Conservation (phyloP, 1,139 yeast species). For the Hemisphaericaspora xylofermentans region DNA sequence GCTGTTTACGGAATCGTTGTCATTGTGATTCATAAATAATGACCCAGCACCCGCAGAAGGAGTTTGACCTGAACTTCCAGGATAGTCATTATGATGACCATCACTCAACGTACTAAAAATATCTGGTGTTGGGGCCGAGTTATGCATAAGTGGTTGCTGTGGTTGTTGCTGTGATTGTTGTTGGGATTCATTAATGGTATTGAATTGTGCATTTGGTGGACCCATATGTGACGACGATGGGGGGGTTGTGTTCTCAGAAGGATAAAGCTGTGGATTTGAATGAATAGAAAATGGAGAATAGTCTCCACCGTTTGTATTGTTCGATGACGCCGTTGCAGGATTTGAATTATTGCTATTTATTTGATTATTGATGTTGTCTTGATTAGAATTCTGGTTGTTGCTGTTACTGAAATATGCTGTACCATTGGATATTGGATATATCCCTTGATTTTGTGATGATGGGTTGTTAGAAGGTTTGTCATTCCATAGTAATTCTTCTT, state of each 20-base stretch:
- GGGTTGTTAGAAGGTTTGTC: constrained; percentile 1
- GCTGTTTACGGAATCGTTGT: constrained; percentile 3
- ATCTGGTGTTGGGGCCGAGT: constrained; percentile 6
- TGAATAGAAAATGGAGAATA: constrained; percentile 5
- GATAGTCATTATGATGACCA: not conserved
- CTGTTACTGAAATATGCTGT: not conserved
- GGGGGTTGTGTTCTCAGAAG: constrained; percentile 3
- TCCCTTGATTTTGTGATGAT: not conserved
- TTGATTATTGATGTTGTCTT: not conserved
- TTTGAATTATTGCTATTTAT: not conserved
- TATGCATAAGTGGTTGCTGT: constrained; percentile 1
- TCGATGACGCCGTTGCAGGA: constrained; percentile 1
- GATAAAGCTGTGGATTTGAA: constrained; percentile 1
- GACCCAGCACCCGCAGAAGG: not conserved
- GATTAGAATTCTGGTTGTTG: not conserved
- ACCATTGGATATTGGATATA: not conserved
- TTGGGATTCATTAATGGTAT: not conserved
- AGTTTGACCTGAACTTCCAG: not conserved
- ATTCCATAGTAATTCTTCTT: not conserved
- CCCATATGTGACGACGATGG: not conserved
- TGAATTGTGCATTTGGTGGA: not conserved
- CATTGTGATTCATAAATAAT: not conserved
- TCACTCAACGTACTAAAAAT: constrained; percentile 4
- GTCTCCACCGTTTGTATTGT: constrained; percentile 1
- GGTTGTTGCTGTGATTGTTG: not conserved